Evolutionary conservation across 768 basidiomycete genomes (phyloP).

Genomic region (Candolleomyces aberdarensis): DNA sequence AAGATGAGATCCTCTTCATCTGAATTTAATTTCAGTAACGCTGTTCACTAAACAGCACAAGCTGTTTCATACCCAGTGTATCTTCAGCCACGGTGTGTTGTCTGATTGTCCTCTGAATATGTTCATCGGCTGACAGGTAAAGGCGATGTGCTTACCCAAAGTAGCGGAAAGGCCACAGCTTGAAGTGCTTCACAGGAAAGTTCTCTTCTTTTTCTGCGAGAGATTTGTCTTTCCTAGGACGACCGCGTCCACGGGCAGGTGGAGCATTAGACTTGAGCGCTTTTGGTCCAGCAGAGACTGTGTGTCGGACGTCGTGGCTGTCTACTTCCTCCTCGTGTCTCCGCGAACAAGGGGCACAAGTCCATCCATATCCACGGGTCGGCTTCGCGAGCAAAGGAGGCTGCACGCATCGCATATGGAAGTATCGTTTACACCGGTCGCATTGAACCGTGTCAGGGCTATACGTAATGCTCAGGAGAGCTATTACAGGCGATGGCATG

Average conservation of each 20-base stretch:
- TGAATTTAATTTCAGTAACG: constrained; percentile 30
- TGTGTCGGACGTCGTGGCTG: constrained; percentile 64
- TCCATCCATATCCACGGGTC: constrained; percentile 96
- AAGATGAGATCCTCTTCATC: constrained; percentile 98
- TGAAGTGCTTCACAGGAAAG: constrained; percentile 77
- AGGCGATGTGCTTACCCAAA: constrained; percentile 70
- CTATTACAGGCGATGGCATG: not conserved
- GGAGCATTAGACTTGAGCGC: constrained; percentile 72
- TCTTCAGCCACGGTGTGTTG: constrained; percentile 91
- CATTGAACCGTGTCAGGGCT: constrained; percentile 87
- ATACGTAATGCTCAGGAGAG: not conserved
- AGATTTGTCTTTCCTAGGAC: constrained; percentile 72
- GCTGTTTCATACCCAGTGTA: constrained; percentile 63
- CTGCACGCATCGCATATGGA: constrained; percentile 93
- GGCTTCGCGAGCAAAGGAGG: constrained; percentile 91
- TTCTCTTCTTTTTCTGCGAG: constrained; percentile 78
- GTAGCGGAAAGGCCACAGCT: constrained; percentile 94
- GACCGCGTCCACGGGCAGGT: constrained; percentile 65
- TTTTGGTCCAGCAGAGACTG: constrained; percentile 40
- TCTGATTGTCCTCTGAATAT: constrained; percentile 34
- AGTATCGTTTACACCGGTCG: constrained; percentile 88
- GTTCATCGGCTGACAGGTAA: constrained; percentile 6
- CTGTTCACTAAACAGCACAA: not conserved
- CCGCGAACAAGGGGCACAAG: constrained; percentile 89
- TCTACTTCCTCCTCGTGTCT: constrained; percentile 85